Base-by-base conservation (phyloP, 2,329 filamentous ascomycete genomes). In the Gaeumannomyces tritici region DNA sequence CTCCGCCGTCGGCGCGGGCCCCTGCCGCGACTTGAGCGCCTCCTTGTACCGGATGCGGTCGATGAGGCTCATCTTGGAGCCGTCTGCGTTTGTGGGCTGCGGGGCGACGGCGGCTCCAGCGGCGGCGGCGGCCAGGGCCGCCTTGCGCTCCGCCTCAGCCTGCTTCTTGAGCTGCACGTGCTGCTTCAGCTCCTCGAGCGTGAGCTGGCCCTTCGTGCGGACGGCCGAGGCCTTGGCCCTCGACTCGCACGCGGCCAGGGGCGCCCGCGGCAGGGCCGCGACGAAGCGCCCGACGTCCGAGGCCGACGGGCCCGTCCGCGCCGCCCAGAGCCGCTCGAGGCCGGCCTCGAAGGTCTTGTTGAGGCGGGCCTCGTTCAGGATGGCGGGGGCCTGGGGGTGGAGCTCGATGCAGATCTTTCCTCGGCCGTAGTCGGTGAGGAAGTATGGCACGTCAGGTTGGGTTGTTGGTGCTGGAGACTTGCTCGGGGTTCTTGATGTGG, bases 1-100 rank as follows among this genome's bases (percentile, higher is more conserved):
- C 24, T 78, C 80, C 0, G 81, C 78, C 0, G 80, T 81, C 0
- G 72, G 67, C 63, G 78, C 63, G 64, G 75, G 61, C 70, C 73
- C 65, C 67, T 80, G 64, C 67, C 79, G 70, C 65, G 76, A 69
- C 71, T 82, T 71, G 71, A 83, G 78, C 67, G 81, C 73, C 67
- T 89, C 84, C 76, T 93, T 93, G 62, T 82, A 79, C 65, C 89
- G 87, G 66, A 96, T 83, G 59, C 89, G 87, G 72, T 93, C 89
- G 63, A 95, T 80, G 28, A 96, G 83, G 61, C 84, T 85, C 77
- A 89, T 86, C 75, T 86, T 79, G 57, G 74, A 73, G 56, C 76
- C 79, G 60, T 79, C 77, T 1, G 76, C 65, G 64, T 80, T 81
- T 51, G 75, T 66, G 62, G 73, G 67, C 0, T 73, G 63, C 5